Conservation (phyloP, 2,329 filamentous ascomycete genomes). For the Blastomyces gilchristii region DNA sequence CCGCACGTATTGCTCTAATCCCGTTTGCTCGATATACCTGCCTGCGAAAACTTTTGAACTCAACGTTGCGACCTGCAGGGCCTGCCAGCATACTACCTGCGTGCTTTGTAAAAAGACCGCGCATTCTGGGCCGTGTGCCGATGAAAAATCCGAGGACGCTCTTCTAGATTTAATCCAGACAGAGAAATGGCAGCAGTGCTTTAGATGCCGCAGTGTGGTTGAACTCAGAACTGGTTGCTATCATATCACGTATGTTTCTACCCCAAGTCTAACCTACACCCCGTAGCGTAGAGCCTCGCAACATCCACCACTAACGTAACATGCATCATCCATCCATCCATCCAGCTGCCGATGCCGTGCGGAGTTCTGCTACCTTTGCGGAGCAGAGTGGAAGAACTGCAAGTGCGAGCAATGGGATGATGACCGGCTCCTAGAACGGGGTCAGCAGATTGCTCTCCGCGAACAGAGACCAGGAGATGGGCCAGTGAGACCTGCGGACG, state of each 20-base stretch:
- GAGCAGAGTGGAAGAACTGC: background rate
- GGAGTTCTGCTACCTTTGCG: background rate
- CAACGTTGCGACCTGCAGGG: background rate
- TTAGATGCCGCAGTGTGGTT: background rate
- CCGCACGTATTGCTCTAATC: background rate
- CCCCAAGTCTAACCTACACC: background rate
- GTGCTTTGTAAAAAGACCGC: background rate
- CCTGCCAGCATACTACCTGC: background rate
- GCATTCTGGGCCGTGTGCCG: background rate
- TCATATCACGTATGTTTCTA: conserved; percentile 2
- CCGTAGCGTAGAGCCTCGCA: background rate
- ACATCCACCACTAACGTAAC: background rate
- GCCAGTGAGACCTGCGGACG: background rate
- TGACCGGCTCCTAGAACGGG: background rate
- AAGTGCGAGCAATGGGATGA: background rate
- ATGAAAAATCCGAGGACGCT: background rate
- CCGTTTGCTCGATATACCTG: conserved; percentile 1
- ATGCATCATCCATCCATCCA: background rate
- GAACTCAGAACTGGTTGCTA: background rate
- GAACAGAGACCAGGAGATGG: background rate
- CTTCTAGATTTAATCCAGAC: background rate
- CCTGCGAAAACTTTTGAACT: background rate
- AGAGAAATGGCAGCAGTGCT: background rate
- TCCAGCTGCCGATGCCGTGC: background rate
- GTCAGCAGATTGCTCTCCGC: background rate